Evolutionary conservation across 2,329 filamentous ascomycete species (phyloP), one percentile per base, ranked within the genome.

Genomic region (Chaetoscypha palmicola): DNA sequence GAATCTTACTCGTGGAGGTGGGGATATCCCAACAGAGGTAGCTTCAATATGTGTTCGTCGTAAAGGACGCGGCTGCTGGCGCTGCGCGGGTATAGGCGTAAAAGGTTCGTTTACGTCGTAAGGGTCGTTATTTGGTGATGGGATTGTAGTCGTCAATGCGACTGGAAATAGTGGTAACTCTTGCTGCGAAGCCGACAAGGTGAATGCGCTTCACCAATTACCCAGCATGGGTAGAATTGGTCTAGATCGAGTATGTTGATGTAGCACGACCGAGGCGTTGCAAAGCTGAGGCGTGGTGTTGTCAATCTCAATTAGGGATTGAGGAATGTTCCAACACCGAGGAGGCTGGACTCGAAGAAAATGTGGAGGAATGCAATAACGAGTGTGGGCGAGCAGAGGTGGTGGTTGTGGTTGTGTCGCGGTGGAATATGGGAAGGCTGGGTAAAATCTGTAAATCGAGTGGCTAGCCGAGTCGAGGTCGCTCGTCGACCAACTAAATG

Each of bases 31-130:
- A 44, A 55, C 50, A 37, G 55, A 62, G 38, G 53, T 50, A 37
- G 61, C 59, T 58, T 58, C 55, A 40, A 62, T 58, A 35, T 62
- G 61, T 31, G 57, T 59, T 54, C 53, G 46, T 47, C 54, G 56
- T 41, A 50, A 41, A 32, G 49, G 49, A 38, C 33, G 49, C 44
- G 50, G 57, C 53, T 57, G 58, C 57, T 61, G 61, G 58, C 58
- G 59, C 53, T 55, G 56, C 43, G 49, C 36, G 38, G 47, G 43
- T 32, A 37, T 50, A 11, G 55, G 57, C 46, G 58, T 62, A 50
- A 54, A 45, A 22, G 48, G 54, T 49, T 62, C 61, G 60, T 63
- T 41, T 40, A 52, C 46, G 41, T 62, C 61, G 60, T 63, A 52
- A 60, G 46, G 51, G 59, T 63, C 61, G 59, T 63, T 56, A 63